Base-by-base conservation (phyloP, 1,284 basidiomycete genomes). In the Cryptococcus sp. region DNA sequence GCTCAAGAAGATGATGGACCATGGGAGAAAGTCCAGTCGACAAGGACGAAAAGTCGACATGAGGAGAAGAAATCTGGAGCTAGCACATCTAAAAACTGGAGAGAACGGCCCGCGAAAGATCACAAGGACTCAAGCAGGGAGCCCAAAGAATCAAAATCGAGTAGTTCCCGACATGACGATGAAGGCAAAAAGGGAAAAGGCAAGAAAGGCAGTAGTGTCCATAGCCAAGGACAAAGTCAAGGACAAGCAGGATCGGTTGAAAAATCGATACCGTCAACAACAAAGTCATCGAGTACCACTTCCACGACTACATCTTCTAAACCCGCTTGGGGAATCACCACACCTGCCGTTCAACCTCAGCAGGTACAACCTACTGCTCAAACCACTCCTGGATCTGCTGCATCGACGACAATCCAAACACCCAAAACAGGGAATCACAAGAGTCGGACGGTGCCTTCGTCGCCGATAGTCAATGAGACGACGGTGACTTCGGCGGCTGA, bases 1-100 rank as follows among this genome's bases (percentile, higher is more conserved):
- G 30, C 51, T 11, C 42, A 41, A 31, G 63, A 63, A 43, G 67
- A 68, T 23, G 68, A 70, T 44, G 70, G 61, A 46, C 46, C 59
- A 35, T 72, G 70, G 70, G 65, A 72, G 56, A 72, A 67, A 32
- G 70, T 72, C 1, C 60, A 63, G n/a, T 43, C 45, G 15, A 54
- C 15, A 37, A 46, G 56, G 45, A 46, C 38, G 33, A 41, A 51
- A 37, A 31, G 32, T 13, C 33, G 31, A 42, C 49, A 13, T 14
- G 61, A 63, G 36, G 66, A 70, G 50, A 64, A 66, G 54, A 61
- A 62, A 48, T 50, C 55, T 15, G 56, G 57, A 3, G 66, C 66
- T 13, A 71, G 68, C 52, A 68, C 63, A 57, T 71, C 70, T 1
- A 61, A 62, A 32, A 63, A 68, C 44, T 68, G 69, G 68, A 53